phyloP scores from a whole-genome alignment of 371 early-diverging fungal genomes.

The Parasitella parasitica region DNA sequence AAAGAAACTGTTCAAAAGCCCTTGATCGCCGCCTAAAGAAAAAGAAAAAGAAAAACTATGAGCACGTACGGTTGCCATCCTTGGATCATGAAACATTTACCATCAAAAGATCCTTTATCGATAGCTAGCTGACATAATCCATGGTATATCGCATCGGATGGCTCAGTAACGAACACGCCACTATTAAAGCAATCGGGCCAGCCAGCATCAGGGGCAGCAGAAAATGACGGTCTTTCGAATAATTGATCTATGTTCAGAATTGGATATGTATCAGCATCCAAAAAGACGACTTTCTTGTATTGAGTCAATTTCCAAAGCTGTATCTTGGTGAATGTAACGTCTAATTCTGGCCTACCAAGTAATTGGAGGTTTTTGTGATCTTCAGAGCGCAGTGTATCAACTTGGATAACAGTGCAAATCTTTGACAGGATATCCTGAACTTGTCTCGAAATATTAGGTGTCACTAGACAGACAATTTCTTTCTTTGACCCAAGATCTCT shows the following conservation, averaged over 20 bases:
- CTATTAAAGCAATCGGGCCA: conserved; percentile 97
- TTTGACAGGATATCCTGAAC: conserved; percentile 47
- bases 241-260: conserved; percentile 79
- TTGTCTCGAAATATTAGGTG: conserved; percentile 52
- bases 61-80: background rate
- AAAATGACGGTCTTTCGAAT: conserved; percentile 74
- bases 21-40: conserved; percentile 90
- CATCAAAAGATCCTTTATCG: conserved; percentile 75
- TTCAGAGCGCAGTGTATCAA: conserved; percentile 54
- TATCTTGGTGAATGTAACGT: conserved; percentile 86
- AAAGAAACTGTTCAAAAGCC: conserved; percentile 89
- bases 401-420: conserved; percentile 68
- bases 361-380: conserved; percentile 62
- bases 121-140: conserved; percentile 56
- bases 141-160: conserved; percentile 53
- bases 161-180: conserved; percentile 86
- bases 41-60: background rate
- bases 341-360: conserved; percentile 89
- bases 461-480: conserved; percentile 71
- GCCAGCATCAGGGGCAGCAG: conserved; percentile 86
- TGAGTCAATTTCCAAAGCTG: conserved; percentile 77
- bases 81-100: conserved; percentile 34
- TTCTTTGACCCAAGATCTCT: conserved; percentile 63
- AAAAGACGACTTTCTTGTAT: conserved; percentile 72
- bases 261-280: conserved; percentile 91